Percentiles rank a stretch among this genome's conserved stretches.
Conservation (phyloP, 176 grass and related monocot genomes). For the Aegilops speltoides region DNA sequence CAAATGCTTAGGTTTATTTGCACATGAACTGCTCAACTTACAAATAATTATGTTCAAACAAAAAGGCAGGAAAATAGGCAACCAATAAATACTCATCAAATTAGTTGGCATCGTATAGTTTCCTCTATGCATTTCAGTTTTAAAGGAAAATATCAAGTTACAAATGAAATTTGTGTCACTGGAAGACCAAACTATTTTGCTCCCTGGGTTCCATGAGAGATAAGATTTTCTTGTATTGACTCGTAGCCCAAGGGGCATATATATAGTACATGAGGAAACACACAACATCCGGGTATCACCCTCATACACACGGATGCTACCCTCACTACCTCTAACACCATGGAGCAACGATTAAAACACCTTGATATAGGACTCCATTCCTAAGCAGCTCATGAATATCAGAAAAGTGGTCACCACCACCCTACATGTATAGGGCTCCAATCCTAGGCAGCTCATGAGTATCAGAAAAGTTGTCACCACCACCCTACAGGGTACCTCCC, state of each 20-base stretch:
- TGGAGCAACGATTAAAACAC: background rate
- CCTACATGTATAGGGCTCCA: background rate
- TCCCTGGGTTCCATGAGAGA: background rate
- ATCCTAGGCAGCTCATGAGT: background rate
- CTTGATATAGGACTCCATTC: background rate
- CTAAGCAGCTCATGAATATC: background rate
- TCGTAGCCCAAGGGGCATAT: too few relatives aligned
- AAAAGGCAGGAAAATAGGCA: background rate
- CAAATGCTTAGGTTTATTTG: background rate
- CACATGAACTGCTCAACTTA: background rate
- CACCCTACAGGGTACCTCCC: background rate
- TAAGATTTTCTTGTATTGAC: too few relatives aligned
- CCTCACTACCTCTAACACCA: too few relatives aligned
- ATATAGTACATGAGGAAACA: too few relatives aligned
- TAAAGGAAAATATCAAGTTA: background rate
- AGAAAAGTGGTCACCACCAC: background rate
- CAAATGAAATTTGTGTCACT: constrained; percentile 1
- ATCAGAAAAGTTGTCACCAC: background rate
- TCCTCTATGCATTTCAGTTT: background rate
- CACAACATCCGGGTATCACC: too few relatives aligned
- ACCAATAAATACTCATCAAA: background rate
- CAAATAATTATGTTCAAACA: background rate
- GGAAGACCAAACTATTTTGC: background rate
- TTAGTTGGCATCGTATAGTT: background rate
- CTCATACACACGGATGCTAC: too few relatives aligned